Base-by-base conservation (phyloP, 2,329 filamentous ascomycete species). In the Venturia pyrina region DNA sequence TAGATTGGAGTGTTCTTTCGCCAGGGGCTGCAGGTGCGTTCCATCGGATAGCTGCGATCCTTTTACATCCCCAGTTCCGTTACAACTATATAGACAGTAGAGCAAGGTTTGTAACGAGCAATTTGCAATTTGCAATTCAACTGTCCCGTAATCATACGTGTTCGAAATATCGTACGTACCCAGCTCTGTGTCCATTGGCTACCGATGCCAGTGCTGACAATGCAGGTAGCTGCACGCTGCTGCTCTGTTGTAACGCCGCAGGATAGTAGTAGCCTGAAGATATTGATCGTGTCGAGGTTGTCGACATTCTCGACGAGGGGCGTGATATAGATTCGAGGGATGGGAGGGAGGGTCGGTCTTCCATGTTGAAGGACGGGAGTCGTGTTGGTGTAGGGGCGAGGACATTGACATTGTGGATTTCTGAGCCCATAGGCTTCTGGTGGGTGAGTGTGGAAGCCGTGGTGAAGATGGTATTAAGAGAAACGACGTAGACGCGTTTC, bases 401-500 rank as follows among this genome's bases (percentile, higher is more conserved):
- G 84, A 82, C 81, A 82, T 59, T 59, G 53, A n/a, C 79, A 73
- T 83, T 85, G 67, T 85, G 78, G 73, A 85, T 75, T 43, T 75
- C 77, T 72, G 81, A 80, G 77, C 82, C 83, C 76, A 63, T 56
- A 6, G 65, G 43, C 44, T 41, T 46, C 10, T 65, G 63, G 48
- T 65, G 63, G 34, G 34, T 60, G 48, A 86, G 81, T 73, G 83
- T 82, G 76, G 82, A 86, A 78, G 83, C 80, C 81, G 81, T 84
- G 71, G 63, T 76, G 64, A 40, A 48, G 72, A 32, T 34, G 68
- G 70, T 68, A 70, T 70, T 43, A 66, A 66, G 74, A 76, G 74
- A 75, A 75, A 76, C 74, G 73, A 37, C 53, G 53, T 59, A 37
- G 32, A 34, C 53, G 53, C 53, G 53, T 72, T 71, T 69, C 75